A percentile compares a stretch with the other conserved stretches of the same genome.
phyloP scores from a whole-genome alignment of 805 yeast genomes.

The Ogataea chonburiensis region DNA sequence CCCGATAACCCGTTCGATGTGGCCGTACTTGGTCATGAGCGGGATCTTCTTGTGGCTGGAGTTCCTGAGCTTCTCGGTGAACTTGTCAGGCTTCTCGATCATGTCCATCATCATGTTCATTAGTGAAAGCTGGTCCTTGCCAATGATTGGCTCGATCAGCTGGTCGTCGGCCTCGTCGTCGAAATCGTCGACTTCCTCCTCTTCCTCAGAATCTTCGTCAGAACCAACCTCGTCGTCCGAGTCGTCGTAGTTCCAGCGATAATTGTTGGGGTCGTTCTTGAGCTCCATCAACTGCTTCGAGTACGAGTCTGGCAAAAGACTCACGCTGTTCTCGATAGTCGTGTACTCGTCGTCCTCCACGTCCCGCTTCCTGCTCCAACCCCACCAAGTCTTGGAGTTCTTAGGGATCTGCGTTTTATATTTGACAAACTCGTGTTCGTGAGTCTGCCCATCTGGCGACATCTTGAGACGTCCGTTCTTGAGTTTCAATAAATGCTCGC shows the following conservation, averaged over 20 bases:
- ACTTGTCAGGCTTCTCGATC: slow-evolving; percentile 42
- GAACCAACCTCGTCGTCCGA: slow-evolving; percentile 27
- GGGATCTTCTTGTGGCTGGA: slow-evolving; percentile 33
- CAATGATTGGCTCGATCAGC: slow-evolving; percentile 48
- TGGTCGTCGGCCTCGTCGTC: slow-evolving; percentile 40
- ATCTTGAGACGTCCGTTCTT: slow-evolving; percentile 32
- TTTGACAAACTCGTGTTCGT: slow-evolving; percentile 36
- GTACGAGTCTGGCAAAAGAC: slow-evolving; percentile 38
- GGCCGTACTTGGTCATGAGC: slow-evolving; percentile 49
- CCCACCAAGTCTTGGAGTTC: slow-evolving; percentile 28
- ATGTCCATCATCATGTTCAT: slow-evolving; percentile 48
- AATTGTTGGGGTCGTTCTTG: slow-evolving; percentile 38
- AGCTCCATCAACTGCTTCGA: slow-evolving; percentile 34
- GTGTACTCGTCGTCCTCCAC: slow-evolving; percentile 26
- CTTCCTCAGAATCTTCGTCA: slow-evolving; percentile 23
- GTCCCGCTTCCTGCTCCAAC: slow-evolving; percentile 36
- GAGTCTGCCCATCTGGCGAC: slow-evolving; percentile 31
- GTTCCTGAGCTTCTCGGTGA: slow-evolving; percentile 28
- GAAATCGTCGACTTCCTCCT: slow-evolving; percentile 34
- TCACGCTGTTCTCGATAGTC: slow-evolving; percentile 33
- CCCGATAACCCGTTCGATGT: slow-evolving; percentile 48
- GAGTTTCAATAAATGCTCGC: slow-evolving; percentile 27
- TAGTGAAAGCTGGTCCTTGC: slow-evolving; percentile 46
- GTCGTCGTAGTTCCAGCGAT: slow-evolving; percentile 40
- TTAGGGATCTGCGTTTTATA: slow-evolving; percentile 35